Evolutionary conservation across 257 asterid species (phyloP), one percentile per base, ranked within the genome.

Genomic region (Buddleja alternifolia): DNA sequence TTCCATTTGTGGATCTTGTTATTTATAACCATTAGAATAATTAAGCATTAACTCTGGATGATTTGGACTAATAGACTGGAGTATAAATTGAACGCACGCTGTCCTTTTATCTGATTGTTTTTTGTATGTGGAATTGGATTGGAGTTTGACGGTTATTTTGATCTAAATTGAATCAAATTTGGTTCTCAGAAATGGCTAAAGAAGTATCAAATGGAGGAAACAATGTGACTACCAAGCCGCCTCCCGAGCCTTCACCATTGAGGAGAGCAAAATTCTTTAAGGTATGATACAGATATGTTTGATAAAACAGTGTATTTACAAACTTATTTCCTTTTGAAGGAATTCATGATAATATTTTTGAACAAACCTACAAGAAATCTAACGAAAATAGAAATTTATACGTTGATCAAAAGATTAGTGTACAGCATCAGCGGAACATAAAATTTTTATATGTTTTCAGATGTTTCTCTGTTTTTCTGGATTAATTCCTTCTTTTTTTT

Each of bases 201-300:
- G 86, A 81, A 81, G 75, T 37, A 69, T 67, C 90, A 12, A 82
- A 82, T 25, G 94, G 88, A 48, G 83, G 77, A 10, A 75, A 59
- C 70, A 69, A 63, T 66, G 72, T 62, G 0, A 73, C 80, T 32
- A 72, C 80, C 15, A 87, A 87, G 70, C 81, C 84, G 34, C 90
- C 94, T 7, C 94, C 94, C 0, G 89, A 82, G 80, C 94, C 94
- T 34, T 87, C 94, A 10, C 94, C 94, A 0, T 70, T 87, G 79
- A 71, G 94, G 32, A 87, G 78, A 58, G 94, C 89, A 19, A 87
- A 87, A 29, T 84, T 84, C 77, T 84, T 84, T 67, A 81, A 87
- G 87, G 90, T 87, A 68, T 1, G 5, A 29, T 11, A 16, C 4
- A 7, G 45, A 10, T 41, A 10, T 20, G 32, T 56, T 55, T 15